Evolutionary conservation across 2,329 filamentous ascomycete species (phyloP), one percentile per base, ranked within the genome.

Genomic region (Hypoxylon sp.): DNA sequence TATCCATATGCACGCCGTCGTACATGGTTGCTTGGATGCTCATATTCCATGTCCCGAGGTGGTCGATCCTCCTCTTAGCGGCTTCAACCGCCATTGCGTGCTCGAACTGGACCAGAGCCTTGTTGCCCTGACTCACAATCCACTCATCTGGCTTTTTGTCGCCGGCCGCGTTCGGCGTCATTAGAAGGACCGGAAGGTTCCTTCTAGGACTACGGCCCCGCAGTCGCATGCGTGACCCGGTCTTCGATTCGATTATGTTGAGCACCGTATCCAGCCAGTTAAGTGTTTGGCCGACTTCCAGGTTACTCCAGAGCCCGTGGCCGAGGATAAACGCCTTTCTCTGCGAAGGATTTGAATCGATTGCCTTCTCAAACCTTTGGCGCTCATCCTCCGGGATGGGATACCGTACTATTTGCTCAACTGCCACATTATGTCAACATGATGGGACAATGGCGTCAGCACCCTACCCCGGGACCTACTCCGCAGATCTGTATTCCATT

Each of bases 41-140:
- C 81, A 83, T 83, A 67, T 83, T 84, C 81, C 81, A 84, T 30
- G 82, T 84, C 8, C 82, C 82, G 37, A 84, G 71, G 70, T 82
- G 79, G 62, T 83, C 81, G 19, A 84, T 72, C 0, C 80, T 77
- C 48, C 75, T 76, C 63, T 74, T 77, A 56, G 71, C 65, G 21
- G 75, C 77, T 34, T 80, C 76, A 8, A 65, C 54, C 12, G 71
- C 73, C 66, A 81, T 79, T 29, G 71, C 74, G 65, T 81, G 78
- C 72, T 84, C 82, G 66, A 82, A 84, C 3, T 79, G 65, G 69
- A 81, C 78, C 34, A 84, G 71, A 6, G 81, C 81, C 71, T 84
- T 82, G 66, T 84, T 83, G 2, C 82, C 82, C 63, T 84, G 82
- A 9, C 74, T 79, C 14, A 82, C 73, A 34, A 83, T 71, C 77